These are phyloP conservation scores for Cryptococcus sp. DNA, from an alignment of 1,284 basidiomycete genomes.

Conservation along the genomic window DNA sequence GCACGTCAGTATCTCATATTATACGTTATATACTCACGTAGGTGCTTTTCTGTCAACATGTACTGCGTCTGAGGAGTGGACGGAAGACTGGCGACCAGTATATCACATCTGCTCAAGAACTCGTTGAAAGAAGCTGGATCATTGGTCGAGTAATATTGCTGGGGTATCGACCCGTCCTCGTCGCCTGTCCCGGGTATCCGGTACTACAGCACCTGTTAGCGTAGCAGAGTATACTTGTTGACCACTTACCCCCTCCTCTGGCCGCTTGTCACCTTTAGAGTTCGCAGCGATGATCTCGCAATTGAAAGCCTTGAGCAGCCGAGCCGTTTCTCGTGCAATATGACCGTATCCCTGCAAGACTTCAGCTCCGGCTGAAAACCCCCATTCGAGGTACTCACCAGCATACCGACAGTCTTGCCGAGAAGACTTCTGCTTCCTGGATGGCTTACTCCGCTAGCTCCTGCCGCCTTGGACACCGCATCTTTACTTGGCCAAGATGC, in stretches of 20 bases:
- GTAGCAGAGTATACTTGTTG: background rate
- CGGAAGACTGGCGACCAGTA: conserved; percentile 45
- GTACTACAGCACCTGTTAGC: conserved; percentile 26
- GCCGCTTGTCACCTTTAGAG: conserved; percentile 31
- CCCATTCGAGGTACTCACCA: conserved; percentile 12
- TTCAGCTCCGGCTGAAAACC: too few relatives aligned
- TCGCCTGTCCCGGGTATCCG: conserved; percentile 46
- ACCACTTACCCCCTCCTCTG: conserved; percentile 39
- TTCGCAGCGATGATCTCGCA: conserved; percentile 48
- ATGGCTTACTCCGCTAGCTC: conserved; percentile 5
- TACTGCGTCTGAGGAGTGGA: conserved; percentile 39
- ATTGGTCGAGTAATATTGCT: conserved; percentile 38
- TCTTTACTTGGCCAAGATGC: conserved; percentile 15
- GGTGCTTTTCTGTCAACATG: conserved; percentile 35
- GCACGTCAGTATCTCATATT: background rate
- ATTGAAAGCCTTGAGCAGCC: conserved; percentile 42
- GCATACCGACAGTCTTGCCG: conserved; percentile 27
- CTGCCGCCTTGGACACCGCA: conserved; percentile 5
- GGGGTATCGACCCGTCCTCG: conserved; percentile 35
- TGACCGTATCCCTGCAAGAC: conserved; percentile 34
- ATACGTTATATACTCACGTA: conserved; percentile 30
- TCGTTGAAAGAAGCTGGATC: conserved; percentile 32
- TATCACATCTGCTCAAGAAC: conserved; percentile 41
- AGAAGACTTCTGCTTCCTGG: conserved; percentile 15
- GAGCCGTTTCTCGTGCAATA: conserved; percentile 46